phyloP scores from a whole-genome alignment of 1,284 basidiomycete species.

The Mycena sp. region DNA sequence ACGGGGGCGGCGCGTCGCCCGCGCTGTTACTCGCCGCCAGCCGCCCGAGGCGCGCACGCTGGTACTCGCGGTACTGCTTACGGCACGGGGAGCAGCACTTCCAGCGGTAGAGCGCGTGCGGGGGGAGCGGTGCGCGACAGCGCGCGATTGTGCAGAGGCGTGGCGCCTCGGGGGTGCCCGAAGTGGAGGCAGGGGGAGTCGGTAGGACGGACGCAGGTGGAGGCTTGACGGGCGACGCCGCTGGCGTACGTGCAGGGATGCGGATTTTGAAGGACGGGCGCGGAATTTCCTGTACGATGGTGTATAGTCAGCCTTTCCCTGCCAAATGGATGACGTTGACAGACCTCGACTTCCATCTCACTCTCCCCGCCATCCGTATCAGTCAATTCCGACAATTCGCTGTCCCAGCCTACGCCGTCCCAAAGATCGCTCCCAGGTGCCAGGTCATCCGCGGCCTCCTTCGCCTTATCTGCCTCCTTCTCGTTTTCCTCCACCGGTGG shows the following conservation, averaged over 20 bases:
- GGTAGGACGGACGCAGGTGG: slow-evolving; percentile 8
- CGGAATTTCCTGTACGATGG: slow-evolving; percentile 4
- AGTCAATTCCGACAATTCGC: slow-evolving; percentile 27
- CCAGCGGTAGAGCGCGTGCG: slow-evolving; percentile 40
- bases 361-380: slow-evolving; percentile 1
- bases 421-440: slow-evolving; percentile 4
- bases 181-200: slow-evolving; percentile 11
- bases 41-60: slow-evolving; percentile 22
- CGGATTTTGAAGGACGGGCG: slow-evolving; percentile 27
- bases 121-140: slow-evolving; percentile 25
- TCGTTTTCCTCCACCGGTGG: neutral
- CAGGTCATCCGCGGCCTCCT: neutral
- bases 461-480: neutral
- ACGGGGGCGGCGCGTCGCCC: no score
- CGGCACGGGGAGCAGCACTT: slow-evolving; percentile 49
- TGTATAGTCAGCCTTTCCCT: neutral
- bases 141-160: slow-evolving; percentile 29
- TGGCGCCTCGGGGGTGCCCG: slow-evolving; percentile 8
- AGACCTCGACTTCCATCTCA: slow-evolving; percentile 14
- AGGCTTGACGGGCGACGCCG: slow-evolving; percentile 5
- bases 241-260: slow-evolving; percentile 24
- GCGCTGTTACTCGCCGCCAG: neutral
- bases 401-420: slow-evolving; percentile 25
- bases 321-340: neutral
- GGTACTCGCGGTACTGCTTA: slow-evolving; percentile 40